phyloP scores from a whole-genome alignment of 2,329 filamentous ascomycete genomes.

The Colletotrichum liaoningense region DNA sequence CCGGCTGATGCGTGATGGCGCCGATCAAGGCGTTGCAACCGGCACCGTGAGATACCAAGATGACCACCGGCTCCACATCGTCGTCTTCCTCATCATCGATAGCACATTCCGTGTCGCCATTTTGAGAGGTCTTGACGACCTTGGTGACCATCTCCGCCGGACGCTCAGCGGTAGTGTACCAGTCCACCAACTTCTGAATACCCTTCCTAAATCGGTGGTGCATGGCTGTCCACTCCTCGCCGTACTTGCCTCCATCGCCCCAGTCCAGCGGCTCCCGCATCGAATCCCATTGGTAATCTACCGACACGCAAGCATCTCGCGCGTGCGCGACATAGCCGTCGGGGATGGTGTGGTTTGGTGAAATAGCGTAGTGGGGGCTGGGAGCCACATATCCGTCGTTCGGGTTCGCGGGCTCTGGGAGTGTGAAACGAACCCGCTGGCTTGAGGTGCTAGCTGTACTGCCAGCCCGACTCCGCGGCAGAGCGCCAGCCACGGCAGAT shows the following conservation, averaged over 20 bases:
- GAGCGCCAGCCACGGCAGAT: conserved; percentile 47
- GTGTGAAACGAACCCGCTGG: conserved; percentile 25
- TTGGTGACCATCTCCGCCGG: conserved; percentile 64
- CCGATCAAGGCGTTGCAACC: conserved; percentile 96
- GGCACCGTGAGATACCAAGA: conserved; percentile 93
- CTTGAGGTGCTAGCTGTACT: conserved; percentile 40
- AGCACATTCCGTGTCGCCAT: conserved; percentile 43
- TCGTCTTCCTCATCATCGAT: conserved; percentile 66
- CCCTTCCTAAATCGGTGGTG: conserved; percentile 89
- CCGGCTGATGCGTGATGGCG: conserved; percentile 89
- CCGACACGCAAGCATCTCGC: conserved; percentile 82
- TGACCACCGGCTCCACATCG: conserved; percentile 79
- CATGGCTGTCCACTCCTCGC: conserved; percentile 97
- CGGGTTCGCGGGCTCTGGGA: conserved; percentile 34
- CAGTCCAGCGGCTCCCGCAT: conserved; percentile 82
- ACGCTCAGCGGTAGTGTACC: conserved; percentile 75
- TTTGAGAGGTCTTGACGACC: conserved; percentile 48
- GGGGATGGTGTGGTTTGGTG: conserved; percentile 83
- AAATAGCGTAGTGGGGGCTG: conserved; percentile 85
- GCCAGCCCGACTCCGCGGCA: conserved; percentile 43
- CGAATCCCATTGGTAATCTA: conserved; percentile 98
- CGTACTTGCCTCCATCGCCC: conserved; percentile 88
- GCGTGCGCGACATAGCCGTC: conserved; percentile 91
- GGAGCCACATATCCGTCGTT: conserved; percentile 76
- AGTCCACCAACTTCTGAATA: conserved; percentile 81